These are phyloP conservation scores for Pseudozyma pruni DNA, from an alignment of 1,284 basidiomycete species.

Conservation along the genomic window DNA sequence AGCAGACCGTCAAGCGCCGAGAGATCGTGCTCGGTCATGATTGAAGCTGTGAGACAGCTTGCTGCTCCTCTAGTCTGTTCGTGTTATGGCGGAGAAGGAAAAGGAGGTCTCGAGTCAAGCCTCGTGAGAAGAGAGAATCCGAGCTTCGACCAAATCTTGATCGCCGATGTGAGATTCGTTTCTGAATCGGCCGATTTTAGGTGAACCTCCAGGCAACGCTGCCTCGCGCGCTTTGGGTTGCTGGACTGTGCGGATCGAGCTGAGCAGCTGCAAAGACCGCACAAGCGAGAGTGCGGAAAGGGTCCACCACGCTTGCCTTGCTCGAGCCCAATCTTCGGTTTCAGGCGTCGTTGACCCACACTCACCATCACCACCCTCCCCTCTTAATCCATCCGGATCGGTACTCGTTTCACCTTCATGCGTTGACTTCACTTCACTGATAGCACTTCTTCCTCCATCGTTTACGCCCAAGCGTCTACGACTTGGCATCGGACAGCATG, in stretches of 20 bases:
- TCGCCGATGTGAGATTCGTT: conserved; percentile 16
- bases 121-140: not conserved
- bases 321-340: conserved; percentile 9
- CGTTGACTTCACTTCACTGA: not conserved
- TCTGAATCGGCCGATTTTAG: not conserved
- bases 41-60: not conserved
- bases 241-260: conserved; percentile 19
- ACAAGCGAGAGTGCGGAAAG: conserved; percentile 2
- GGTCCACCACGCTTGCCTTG: conserved; percentile 15
- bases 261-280: not conserved
- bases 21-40: conserved; percentile 32
- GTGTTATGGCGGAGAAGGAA: too few species aligned
- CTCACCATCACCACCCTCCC: not conserved
- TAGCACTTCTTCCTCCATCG: not conserved
- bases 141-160: conserved; percentile 16
- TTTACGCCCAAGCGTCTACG: not conserved
- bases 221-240: conserved; percentile 2
- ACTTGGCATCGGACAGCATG: not conserved
- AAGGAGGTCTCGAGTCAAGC: too few species aligned
- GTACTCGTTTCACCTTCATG: too few species aligned
- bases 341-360: conserved; percentile 6
- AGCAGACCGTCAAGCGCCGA: conserved; percentile 34
- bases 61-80: too few species aligned
- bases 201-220: conserved; percentile 10
- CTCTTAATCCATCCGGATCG: too few species aligned